A percentile compares a stretch with the other conserved stretches of the same genome.
These are phyloP conservation scores for Straminergon stramineum DNA, from an alignment of 225 moss, liverwort and hornwort species.

Conservation along the genomic window DNA sequence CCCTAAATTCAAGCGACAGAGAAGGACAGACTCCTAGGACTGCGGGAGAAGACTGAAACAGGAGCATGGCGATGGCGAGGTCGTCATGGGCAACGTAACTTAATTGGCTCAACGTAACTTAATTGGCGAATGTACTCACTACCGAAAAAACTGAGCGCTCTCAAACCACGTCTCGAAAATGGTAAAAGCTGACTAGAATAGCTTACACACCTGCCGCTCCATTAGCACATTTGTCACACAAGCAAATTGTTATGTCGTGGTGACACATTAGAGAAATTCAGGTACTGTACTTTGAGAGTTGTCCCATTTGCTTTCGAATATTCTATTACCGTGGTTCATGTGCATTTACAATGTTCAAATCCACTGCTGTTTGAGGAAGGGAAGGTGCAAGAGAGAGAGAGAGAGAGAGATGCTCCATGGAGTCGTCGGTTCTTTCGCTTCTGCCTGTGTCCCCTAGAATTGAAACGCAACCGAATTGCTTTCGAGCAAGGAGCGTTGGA, in stretches of 20 bases:
- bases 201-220: not conserved
- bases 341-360: not conserved
- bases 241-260: not conserved
- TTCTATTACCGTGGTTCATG: not conserved
- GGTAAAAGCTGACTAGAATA: not conserved
- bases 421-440: not conserved
- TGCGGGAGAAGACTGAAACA: not conserved
- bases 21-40: not conserved
- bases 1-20: not conserved
- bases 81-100: not conserved
- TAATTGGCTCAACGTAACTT: not conserved
- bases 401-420: not conserved
- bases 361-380: not conserved
- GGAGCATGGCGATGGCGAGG: not conserved
- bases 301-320: not conserved
- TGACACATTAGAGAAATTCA: not conserved
- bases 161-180: not conserved
- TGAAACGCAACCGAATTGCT: not conserved
- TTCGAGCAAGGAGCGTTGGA: not conserved
- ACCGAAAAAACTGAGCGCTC: not conserved
- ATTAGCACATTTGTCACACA: not conserved
- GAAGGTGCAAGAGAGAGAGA: not conserved
- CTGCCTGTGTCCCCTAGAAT: not conserved
- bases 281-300: not conserved
- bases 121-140: not conserved